Conservation (phyloP, 352 stramenopile genomes). For the Pythium insidiosum region DNA sequence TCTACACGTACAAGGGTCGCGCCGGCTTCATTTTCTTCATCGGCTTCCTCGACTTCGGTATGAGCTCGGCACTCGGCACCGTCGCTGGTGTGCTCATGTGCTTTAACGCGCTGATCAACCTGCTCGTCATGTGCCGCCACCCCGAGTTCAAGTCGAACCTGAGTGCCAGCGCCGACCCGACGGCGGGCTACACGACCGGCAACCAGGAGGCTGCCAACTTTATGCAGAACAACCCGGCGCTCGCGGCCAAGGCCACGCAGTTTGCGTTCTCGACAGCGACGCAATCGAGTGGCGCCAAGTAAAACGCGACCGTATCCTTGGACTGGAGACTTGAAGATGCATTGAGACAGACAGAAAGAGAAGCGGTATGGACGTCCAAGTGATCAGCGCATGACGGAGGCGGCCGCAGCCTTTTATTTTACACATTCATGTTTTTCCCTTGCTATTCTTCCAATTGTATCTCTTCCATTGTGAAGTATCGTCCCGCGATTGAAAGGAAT, state of each 20-base stretch:
- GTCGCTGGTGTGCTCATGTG: constrained; percentile 78
- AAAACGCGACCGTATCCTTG: too few relatives aligned
- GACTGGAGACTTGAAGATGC: not conserved
- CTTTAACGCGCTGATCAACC: constrained; percentile 81
- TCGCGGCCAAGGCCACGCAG: constrained; percentile 69
- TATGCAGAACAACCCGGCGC: constrained; percentile 73
- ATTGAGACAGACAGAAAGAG: too few relatives aligned
- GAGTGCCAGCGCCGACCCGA: constrained; percentile 64
- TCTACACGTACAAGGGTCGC: constrained; percentile 84
- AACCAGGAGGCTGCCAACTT: constrained; percentile 77
- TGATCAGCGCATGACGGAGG: too few relatives aligned
- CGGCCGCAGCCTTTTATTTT: too few relatives aligned
- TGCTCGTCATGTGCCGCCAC: constrained; percentile 83
- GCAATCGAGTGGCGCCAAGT: constrained; percentile 15
- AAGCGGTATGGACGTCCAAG: too few relatives aligned
- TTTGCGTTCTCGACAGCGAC: constrained; percentile 61
- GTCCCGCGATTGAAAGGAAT: too few relatives aligned
- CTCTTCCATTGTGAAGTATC: too few relatives aligned
- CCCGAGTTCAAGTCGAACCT: constrained; percentile 80
- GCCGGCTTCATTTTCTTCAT: constrained; percentile 88
- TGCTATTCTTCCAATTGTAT: too few relatives aligned
- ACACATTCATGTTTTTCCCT: too few relatives aligned
- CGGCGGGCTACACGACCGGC: constrained; percentile 66
- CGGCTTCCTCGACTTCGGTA: constrained; percentile 83
- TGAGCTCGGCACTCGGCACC: constrained; percentile 69